Base-by-base conservation (phyloP, 2,329 filamentous ascomycete species). In the Dichotomopilus funicola region DNA sequence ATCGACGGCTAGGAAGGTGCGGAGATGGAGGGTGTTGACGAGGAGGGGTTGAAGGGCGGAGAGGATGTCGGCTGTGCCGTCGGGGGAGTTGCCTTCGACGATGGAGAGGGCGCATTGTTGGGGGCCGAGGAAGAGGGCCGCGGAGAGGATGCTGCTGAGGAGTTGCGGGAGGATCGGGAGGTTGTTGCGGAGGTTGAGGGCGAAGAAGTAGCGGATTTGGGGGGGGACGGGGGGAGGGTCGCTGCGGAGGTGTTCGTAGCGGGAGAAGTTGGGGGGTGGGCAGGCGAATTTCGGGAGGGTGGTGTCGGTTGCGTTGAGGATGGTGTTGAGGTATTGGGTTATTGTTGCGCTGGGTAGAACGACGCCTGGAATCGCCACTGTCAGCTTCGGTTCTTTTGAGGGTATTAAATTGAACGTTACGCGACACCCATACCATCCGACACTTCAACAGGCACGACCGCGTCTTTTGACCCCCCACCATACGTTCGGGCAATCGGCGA, bases 21-120 rank as follows among this genome's bases (percentile, higher is more conserved):
- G 51, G 7, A 38, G 41, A 9, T 54, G 1, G 71, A 75, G 47
- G 0, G 59, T 61, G 12, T 72, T 63, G 19, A 27, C 19, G 0
- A 83, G 62, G 4, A 69, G 66, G 0, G 67, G 62, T 1, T 64
- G 64, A 6, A 83, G 64, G 0, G 69, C 67, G 1, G 66, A 53
- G 3, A 83, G 70, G 5, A 82, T 68, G 33, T 80, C 76, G 36
- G 65, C 71, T 0, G 80, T 83, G 4, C 78, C 79, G 55, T 83
- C 80, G n/a, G 71, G 62, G 0, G 79, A 82, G 61, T 78, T 72
- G 8, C 79, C 79, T 59, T 82, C 80, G 5, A 82, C 73, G n/a
- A 83, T 75, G 1, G 78, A 81, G 0, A 83, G 66, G 0, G 73
- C 76, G 60, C 78, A 83, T 51, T 71, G 70, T 7, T 73, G 60